Evolutionary conservation across 2,329 filamentous ascomycete genomes (phyloP).

Genomic region (Pseudogymnoascus sp.): DNA sequence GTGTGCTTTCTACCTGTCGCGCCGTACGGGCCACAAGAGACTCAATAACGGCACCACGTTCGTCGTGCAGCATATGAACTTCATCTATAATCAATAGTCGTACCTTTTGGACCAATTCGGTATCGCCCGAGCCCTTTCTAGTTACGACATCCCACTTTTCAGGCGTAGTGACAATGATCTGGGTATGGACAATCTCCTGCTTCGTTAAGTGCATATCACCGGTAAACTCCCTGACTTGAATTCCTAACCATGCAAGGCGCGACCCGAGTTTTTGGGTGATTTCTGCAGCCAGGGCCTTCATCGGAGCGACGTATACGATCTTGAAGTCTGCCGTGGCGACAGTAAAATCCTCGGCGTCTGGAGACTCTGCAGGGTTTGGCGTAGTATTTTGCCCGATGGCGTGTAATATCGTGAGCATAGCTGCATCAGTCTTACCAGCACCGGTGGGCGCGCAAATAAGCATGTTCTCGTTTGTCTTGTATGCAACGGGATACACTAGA

Average conservation of each 20-base stretch:
- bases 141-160: constrained; percentile 99
- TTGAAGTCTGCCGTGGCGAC: constrained; percentile 89
- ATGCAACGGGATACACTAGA: constrained; percentile 88
- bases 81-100: constrained; percentile 95
- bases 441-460: constrained; percentile 95
- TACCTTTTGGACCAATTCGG: constrained; percentile 95
- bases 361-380: constrained; percentile 71
- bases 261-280: constrained; percentile 91
- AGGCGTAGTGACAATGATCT: constrained; percentile 96
- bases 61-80: constrained; percentile 98
- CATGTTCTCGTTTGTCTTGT: constrained; percentile 97
- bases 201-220: constrained; percentile 99
- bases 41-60: constrained; percentile 90
- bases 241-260: constrained; percentile 84
- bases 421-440: constrained; percentile 95
- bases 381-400: constrained; percentile 76
- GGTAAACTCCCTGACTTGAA: constrained; percentile 87
- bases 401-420: constrained; percentile 92
- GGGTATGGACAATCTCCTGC: constrained; percentile 86
- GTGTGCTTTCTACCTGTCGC: constrained; percentile 93
- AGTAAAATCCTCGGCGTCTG: constrained; percentile 65
- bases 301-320: constrained; percentile 96
- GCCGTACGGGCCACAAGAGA: constrained; percentile 92
- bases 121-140: constrained; percentile 92
- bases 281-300: constrained; percentile 96